Evolutionary conservation across 1,284 basidiomycete genomes (phyloP).

Genomic region (Sphagnurus paluster): DNA sequence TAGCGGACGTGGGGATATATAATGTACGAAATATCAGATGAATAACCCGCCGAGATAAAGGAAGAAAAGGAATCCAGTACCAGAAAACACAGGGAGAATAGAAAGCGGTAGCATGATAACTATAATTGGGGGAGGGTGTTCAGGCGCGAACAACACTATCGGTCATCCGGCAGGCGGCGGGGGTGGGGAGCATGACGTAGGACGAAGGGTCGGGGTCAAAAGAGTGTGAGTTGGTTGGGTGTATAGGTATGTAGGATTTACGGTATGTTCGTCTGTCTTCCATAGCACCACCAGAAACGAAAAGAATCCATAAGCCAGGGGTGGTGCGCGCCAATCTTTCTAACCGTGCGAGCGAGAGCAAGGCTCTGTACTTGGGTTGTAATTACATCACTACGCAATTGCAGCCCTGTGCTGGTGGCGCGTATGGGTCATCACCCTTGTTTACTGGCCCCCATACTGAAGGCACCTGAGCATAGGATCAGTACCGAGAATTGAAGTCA

Average conservation of each 20-base stretch:
- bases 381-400: conserved; percentile 58
- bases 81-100: conserved; percentile 3
- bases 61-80: conserved; percentile 2
- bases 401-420: conserved; percentile 70
- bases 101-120: conserved; percentile 7
- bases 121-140: conserved; percentile 6
- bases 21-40: conserved; percentile 11
- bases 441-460: conserved; percentile 92
- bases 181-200: conserved; percentile 30
- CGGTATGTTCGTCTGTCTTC: conserved; percentile 24
- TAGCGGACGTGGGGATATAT: conserved; percentile 9
- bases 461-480: conserved; percentile 59
- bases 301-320: neutral
- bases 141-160: conserved; percentile 12
- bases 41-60: conserved; percentile 5
- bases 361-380: neutral
- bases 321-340: neutral
- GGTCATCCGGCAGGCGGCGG: conserved; percentile 27
- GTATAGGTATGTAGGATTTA: conserved; percentile 27
- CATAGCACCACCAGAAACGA: conserved; percentile 4
- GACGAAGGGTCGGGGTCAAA: conserved; percentile 33
- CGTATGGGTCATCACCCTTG: conserved; percentile 89
- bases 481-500: conserved; percentile 14
- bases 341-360: neutral
- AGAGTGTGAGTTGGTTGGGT: conserved; percentile 27